Base-by-base conservation (phyloP, 2,329 filamentous ascomycete genomes). In the Penicillium italicum region DNA sequence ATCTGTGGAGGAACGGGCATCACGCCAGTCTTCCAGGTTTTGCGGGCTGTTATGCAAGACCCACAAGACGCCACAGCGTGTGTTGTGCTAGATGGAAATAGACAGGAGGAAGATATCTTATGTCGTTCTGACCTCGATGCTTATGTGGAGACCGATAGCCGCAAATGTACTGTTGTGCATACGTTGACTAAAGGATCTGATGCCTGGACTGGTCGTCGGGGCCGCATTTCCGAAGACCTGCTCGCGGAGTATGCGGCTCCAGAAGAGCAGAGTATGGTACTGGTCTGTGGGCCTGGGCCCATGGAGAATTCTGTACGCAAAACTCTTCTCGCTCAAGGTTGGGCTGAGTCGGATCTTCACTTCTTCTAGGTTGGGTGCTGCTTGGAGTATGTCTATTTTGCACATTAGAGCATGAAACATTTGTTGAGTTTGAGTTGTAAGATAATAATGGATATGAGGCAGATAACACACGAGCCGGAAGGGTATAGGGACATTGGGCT, bases 1-100 rank as follows among this genome's bases (percentile, higher is more conserved):
- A 85, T 96, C 31, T 94, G 90, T 64, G 92, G 83, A 14, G 92
- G 92, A 6, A 90, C 85, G n/a, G 92, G 92, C 0, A 88, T 97
- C 66, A 96, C 92, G n/a, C 92, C 92, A 0, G 89, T 96, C 60
- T 94, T 87, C 69, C 89, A 94, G 67, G 89, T 96, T 3, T 77
- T 95, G 50, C 80, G 89, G 7, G 87, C 89, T 0, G 83, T 95
- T 0, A 81, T 91, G 71, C 78, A 81, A 43, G 84, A 93, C 59
- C 63, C 69, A 1, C 69, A 77, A 0, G 89, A 93, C 66, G 62
- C 72, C 9, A 94, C 89, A 0, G 75, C 71, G 2, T 96, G 90
- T 66, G 74, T 88, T 1, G 80, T 97, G 0, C 76, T 97, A 0
- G 81, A 96, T 66, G 90, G 91, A 0, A 97, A 97, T 65, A 78